Base-by-base conservation (phyloP, 2,329 filamentous ascomycete genomes). In the Myrmaecium sp. region DNA sequence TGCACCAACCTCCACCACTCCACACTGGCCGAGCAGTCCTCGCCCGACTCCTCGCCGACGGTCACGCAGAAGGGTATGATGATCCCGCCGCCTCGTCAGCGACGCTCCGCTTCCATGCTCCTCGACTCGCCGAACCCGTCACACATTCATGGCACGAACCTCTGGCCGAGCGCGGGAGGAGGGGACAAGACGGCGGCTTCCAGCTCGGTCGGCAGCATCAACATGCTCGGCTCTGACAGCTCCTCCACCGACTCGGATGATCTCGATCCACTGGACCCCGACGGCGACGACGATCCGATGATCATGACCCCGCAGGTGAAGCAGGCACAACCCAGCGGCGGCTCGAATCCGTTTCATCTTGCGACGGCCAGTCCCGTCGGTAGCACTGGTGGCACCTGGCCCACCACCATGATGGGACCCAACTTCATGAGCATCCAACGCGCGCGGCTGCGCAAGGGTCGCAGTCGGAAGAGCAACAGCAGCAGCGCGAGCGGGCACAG, bases 1-100 rank as follows among this genome's bases (percentile, higher is more conserved):
- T 89, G 82, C 34, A 94, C 86, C 7, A 92, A 84, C 46, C 63
- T 98, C 13, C 89, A 95, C 54, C 89, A 95, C 52, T 94, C 86
- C 10, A 95, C 80, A 1, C 66, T 95, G 6, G 84, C 86, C 30
- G 81, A 93, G 39, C 70, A 76, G 47, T 78, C 80, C 1, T 89
- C 80, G 4, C 83, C 84, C 3, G 83, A 92, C 48, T 89, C 82
- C 0, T 94, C 84, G 1, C 89, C 89, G 1, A 84, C 76, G 8
- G 74, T 89, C 29, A 73, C 74, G 27, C 74, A 75, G 21, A 71
- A 77, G 35, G 64, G 63, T 2, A 60, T 74, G 45, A 60, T 59
- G 31, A 73, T 74, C 28, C 68, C 69, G 3, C n/a, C n/a, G n/a
- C n/a, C n/a, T n/a, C n/a, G n/a, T n/a, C 53, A 59, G 20, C 56